Conservation (phyloP, 2,329 filamentous ascomycete genomes). For the Talaromyces sp. region DNA sequence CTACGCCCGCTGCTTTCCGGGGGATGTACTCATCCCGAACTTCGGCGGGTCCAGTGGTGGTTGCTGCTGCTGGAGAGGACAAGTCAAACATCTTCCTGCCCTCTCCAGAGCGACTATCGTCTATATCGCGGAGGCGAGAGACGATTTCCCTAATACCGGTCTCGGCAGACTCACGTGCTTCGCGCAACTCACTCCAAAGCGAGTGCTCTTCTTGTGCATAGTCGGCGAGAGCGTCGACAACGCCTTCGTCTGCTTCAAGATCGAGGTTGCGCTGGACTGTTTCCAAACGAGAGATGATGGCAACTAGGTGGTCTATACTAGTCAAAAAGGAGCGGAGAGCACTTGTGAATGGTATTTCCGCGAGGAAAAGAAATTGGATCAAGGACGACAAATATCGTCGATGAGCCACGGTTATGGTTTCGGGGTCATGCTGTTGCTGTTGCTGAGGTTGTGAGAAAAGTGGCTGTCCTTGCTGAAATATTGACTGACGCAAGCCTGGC, state of each 20-base stretch:
- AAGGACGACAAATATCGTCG: constrained; percentile 67
- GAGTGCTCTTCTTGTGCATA: constrained; percentile 66
- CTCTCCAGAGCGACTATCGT: constrained; percentile 46
- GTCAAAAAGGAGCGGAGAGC: constrained; percentile 33
- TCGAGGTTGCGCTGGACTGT: constrained; percentile 71
- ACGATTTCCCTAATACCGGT: constrained; percentile 58
- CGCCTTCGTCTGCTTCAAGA: constrained; percentile 73
- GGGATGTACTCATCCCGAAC: constrained; percentile 55
- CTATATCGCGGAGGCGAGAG: constrained; percentile 53
- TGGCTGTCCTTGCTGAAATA: background rate
- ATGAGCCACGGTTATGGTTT: constrained; percentile 76
- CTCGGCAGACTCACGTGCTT: constrained; percentile 60
- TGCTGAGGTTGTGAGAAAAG: constrained; percentile 8
- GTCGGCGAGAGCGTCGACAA: constrained; percentile 68
- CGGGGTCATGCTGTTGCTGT: constrained; percentile 63
- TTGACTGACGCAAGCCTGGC: background rate
- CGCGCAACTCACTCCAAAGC: constrained; percentile 58
- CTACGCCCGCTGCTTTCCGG: constrained; percentile 69
- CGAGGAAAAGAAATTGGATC: constrained; percentile 38
- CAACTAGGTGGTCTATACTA: constrained; percentile 73
- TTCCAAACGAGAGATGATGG: constrained; percentile 69
- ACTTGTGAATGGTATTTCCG: constrained; percentile 34
- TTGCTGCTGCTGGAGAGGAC: background rate
- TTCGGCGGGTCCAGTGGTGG: constrained; percentile 22
- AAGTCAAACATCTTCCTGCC: constrained; percentile 29